Evolutionary conservation across 2,329 filamentous ascomycete species (phyloP).

Genomic region (Aspergillus sp.): DNA sequence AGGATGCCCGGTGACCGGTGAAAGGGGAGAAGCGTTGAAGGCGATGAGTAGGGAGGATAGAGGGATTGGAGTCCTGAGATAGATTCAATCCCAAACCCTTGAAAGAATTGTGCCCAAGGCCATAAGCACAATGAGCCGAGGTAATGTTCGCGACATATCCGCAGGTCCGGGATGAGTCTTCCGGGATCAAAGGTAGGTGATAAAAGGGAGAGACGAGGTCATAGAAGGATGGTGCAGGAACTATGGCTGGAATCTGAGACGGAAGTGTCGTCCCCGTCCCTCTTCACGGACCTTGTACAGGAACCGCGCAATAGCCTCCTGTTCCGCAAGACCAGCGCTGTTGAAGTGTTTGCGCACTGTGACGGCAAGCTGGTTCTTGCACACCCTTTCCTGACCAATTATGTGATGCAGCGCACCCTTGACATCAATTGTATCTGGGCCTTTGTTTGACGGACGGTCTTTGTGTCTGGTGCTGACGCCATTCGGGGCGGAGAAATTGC

Average conservation of each 20-base stretch:
- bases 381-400: constrained; percentile 42
- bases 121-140: background rate
- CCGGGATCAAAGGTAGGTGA: background rate
- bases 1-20: background rate
- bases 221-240: background rate
- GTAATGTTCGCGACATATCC: background rate
- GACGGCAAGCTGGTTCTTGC: constrained; percentile 45
- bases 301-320: constrained; percentile 51
- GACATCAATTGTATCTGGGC: constrained; percentile 15
- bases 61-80: background rate
- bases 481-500: constrained; percentile 11
- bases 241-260: constrained; percentile 46
- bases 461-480: constrained; percentile 13
- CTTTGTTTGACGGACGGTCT: constrained; percentile 11
- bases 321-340: constrained; percentile 48
- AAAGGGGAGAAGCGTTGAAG: background rate
- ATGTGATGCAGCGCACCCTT: constrained; percentile 30
- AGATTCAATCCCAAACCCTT: background rate
- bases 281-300: constrained; percentile 53
- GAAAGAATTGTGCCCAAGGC: background rate
- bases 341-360: constrained; percentile 53
- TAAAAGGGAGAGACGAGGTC: background rate
- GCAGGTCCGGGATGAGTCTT: background rate
- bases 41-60: background rate
- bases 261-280: constrained; percentile 43